Evolutionary conservation across 2,329 filamentous ascomycete species (phyloP).

Genomic region (Phyllosticta paracitricarpa): DNA sequence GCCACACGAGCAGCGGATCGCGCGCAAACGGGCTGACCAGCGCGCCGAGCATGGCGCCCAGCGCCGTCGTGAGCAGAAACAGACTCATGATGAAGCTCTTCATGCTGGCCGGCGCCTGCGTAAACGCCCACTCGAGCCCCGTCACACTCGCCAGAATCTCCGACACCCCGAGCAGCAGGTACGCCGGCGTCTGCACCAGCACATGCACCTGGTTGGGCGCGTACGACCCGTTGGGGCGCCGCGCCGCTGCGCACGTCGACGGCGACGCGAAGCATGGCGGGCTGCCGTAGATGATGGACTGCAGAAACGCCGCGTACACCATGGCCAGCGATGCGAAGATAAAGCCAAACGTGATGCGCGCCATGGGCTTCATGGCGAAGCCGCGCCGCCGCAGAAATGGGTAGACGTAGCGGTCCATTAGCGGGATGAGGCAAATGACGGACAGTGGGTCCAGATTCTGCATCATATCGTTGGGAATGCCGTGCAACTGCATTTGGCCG

Average conservation of each 20-base stretch:
- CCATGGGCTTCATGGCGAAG: constrained; percentile 39
- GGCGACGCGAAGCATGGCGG: constrained; percentile 43
- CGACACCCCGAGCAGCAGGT: constrained; percentile 34
- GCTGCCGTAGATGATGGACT: constrained; percentile 45
- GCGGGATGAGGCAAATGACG: constrained; percentile 37
- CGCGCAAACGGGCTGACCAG: constrained; percentile 50
- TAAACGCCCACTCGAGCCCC: constrained; percentile 38
- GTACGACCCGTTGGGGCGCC: constrained; percentile 19
- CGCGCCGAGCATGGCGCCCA: constrained; percentile 50
- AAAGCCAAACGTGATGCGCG: constrained; percentile 44
- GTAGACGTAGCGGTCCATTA: constrained; percentile 37
- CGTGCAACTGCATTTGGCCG: constrained; percentile 36
- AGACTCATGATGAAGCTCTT: constrained; percentile 43
- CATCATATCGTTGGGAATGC: constrained; percentile 39
- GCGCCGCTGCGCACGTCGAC: constrained; percentile 27
- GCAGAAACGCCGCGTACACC: constrained; percentile 47
- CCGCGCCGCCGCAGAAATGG: constrained; percentile 32
- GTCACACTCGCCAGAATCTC: constrained; percentile 41
- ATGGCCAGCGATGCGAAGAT: constrained; percentile 44
- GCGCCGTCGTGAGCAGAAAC: constrained; percentile 51
- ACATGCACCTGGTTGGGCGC: constrained; percentile 36
- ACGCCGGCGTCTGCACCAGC: constrained; percentile 35
- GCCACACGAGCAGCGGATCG: constrained; percentile 57
- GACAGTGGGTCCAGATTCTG: constrained; percentile 39
- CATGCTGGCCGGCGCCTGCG: constrained; percentile 37